Percentiles rank a stretch among this genome's conserved stretches.
Evolutionary conservation across 768 basidiomycete species (phyloP).

Genomic region (Termitomyces sp.): DNA sequence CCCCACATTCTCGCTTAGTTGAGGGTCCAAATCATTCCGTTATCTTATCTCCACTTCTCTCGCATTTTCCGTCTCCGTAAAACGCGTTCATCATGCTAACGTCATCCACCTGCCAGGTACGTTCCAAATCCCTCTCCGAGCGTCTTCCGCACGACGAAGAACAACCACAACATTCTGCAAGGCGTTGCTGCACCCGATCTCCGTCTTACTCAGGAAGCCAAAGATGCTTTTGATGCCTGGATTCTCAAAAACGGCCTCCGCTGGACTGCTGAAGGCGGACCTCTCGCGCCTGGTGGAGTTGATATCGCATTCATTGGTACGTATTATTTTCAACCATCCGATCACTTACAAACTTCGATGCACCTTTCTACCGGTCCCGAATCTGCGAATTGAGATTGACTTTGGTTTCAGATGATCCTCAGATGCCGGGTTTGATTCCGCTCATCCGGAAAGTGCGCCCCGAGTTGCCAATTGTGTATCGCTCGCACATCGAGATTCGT

Average conservation of each 20-base stretch:
- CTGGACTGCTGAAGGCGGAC: constrained; percentile 86
- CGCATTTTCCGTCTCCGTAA: not conserved
- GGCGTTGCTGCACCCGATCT: constrained; percentile 81
- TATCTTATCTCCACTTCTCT: not conserved
- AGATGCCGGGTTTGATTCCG: constrained; percentile 93
- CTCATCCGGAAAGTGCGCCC: constrained; percentile 84
- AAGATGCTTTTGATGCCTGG: constrained; percentile 83
- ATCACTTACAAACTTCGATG: not conserved
- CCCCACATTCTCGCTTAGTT: not conserved
- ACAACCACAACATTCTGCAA: constrained; percentile 95
- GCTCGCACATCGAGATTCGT: constrained; percentile 93
- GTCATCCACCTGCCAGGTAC: constrained; percentile 53
- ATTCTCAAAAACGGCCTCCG: constrained; percentile 85
- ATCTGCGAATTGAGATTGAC: not conserved
- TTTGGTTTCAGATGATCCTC: constrained; percentile 64
- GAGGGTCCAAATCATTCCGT: not conserved
- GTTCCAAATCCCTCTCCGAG: constrained; percentile 85
- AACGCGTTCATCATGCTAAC: not conserved
- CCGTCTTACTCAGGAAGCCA: constrained; percentile 74
- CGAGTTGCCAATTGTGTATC: constrained; percentile 85
- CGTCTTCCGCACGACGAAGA: constrained; percentile 91
- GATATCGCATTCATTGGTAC: constrained; percentile 87
- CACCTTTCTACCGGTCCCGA: not conserved
- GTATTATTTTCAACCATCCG: constrained; percentile 10
- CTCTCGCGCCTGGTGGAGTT: constrained; percentile 76